Conservation (phyloP, 345 rosid species). For the Geranium rotundifolium region DNA sequence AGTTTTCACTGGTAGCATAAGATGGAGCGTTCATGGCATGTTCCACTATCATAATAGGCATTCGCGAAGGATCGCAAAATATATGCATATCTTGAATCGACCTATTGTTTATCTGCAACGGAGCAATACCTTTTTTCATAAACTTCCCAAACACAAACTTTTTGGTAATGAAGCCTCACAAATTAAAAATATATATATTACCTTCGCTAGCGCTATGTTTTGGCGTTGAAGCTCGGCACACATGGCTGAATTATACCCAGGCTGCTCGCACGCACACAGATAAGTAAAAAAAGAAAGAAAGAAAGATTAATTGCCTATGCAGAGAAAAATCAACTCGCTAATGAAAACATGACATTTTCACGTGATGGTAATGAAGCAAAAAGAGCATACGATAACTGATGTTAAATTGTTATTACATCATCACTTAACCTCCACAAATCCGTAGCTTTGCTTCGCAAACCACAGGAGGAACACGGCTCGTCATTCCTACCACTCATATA, state of each 20-base stretch:
- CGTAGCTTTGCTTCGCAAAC: conserved; percentile 46
- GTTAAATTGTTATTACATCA: conserved; percentile 31
- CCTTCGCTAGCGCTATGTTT: conserved; percentile 93
- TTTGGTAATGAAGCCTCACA: background rate
- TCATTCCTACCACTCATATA: conserved; percentile 64
- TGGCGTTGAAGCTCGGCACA: conserved; percentile 94
- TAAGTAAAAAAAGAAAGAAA: no score
- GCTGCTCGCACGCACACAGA: conserved; percentile 21
- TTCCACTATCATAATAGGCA: conserved; percentile 76
- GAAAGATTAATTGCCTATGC: no score
- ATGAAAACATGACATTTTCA: background rate
- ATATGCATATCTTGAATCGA: conserved; percentile 88
- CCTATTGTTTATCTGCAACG: conserved; percentile 71
- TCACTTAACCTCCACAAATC: conserved; percentile 53
- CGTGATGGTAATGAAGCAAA: conserved; percentile 3
- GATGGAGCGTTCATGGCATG: conserved; percentile 79
- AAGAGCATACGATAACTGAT: conserved; percentile 10
- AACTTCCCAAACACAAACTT: conserved; percentile 6
- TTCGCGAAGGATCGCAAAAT: conserved; percentile 66
- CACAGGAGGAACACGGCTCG: conserved; percentile 34
- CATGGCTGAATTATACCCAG: conserved; percentile 62
- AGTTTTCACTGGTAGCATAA: conserved; percentile 67
- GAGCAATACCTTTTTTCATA: conserved; percentile 11
- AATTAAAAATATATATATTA: conserved; percentile 14
- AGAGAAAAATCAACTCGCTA: no score